Base-by-base conservation (phyloP, 192 early-diverging fungal genomes). In the Cetraspora pellucida region DNA sequence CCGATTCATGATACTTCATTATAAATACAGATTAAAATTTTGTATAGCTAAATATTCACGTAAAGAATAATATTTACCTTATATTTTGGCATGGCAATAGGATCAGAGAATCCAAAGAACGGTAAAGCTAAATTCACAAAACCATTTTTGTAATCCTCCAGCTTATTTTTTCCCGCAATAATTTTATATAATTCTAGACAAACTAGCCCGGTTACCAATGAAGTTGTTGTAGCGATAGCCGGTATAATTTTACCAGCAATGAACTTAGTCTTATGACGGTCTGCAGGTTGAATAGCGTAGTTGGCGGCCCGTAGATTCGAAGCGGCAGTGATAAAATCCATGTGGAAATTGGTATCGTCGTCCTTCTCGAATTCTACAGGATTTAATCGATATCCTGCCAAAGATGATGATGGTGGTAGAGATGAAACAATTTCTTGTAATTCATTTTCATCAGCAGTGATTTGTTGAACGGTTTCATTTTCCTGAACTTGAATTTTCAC, bases 321-420 rank as follows among this genome's bases (percentile, higher is more conserved):
- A 19, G 95, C 90, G 1, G 98, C 97, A 2, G 98, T 95, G 79
- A 99, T 93, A 84, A 98, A 99, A 82, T 99, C 98, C 77, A 99
- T 98, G 81, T 99, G 98, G 90, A 96, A 97, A 88, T 99, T 99
- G 81, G 90, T 92, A 77, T 99, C 98, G 81, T 99, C 98, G 81
- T 99, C 98, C 89, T 99, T 99, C 82, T 99, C 98, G 82, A 99
- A 99, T 72, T 98, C 97, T 14, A 90, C 92, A 25, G 97, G 95
- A 49, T 83, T 88, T 65, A 99, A 87, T 66, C 95, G 92, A 81
- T 94, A 89, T 49, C 94, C 93, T 23, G 93, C 93, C 75, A 97
- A 82, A 43, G 85, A 86, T n/a, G 93, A 87, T 6, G 94, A 92
- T 19, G 88, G 81, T 4, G 97, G 97, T 17, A 99, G 81, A 7